Percentiles rank a stretch among this genome's conserved stretches.
Conservation (phyloP, 2,329 filamentous ascomycete genomes). For the Hypoxylon sp. region DNA sequence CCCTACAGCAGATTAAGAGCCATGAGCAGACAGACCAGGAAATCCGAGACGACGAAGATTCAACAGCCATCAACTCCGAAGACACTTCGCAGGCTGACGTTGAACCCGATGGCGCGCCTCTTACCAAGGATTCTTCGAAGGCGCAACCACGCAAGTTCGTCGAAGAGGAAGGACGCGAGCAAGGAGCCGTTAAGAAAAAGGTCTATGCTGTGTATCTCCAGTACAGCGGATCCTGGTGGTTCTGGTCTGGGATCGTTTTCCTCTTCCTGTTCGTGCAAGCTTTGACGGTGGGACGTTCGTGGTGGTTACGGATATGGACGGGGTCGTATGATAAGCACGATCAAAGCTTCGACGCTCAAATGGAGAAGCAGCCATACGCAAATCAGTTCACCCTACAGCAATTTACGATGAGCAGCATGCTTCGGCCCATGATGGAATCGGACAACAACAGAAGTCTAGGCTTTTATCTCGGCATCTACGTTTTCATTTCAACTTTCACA, state of each 20-base stretch:
- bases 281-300: slow-evolving; percentile 71
- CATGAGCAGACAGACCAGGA: slow-evolving; percentile 66
- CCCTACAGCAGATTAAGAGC: slow-evolving; percentile 69
- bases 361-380: slow-evolving; percentile 55
- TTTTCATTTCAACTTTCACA: slow-evolving; percentile 70
- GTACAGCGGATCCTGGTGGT: slow-evolving; percentile 73
- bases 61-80: slow-evolving; percentile 70
- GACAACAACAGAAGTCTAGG: slow-evolving; percentile 61
- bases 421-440: slow-evolving; percentile 50
- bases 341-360: slow-evolving; percentile 41
- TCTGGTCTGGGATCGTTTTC: slow-evolving; percentile 70
- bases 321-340: slow-evolving; percentile 58
- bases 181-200: slow-evolving; percentile 75
- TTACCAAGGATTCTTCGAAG: slow-evolving; percentile 67
- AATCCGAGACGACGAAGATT: slow-evolving; percentile 64
- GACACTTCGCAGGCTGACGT: slow-evolving; percentile 61
- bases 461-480: slow-evolving; percentile 79
- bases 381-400: slow-evolving; percentile 66
- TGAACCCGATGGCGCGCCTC: slow-evolving; percentile 57
- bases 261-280: slow-evolving; percentile 70
- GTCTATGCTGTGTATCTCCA: slow-evolving; percentile 79
- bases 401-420: slow-evolving; percentile 59
- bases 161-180: slow-evolving; percentile 80
- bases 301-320: slow-evolving; percentile 77
- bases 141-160: slow-evolving; percentile 76